phyloP scores from a whole-genome alignment of 768 basidiomycete genomes.

The Serendipita vermifera region DNA sequence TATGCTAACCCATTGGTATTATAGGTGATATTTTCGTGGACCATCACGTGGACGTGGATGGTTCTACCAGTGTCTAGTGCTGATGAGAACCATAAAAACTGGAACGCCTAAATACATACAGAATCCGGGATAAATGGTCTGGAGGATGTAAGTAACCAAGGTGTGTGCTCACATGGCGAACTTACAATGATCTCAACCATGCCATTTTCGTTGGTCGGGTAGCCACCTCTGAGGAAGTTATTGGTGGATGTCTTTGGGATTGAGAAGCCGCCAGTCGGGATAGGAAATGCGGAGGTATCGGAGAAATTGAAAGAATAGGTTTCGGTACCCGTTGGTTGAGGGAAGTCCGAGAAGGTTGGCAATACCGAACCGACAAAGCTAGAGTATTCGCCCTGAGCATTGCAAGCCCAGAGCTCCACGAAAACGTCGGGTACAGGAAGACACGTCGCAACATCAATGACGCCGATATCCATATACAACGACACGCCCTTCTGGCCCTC shows the following conservation, averaged over 20 bases:
- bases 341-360: slow-evolving; percentile 21
- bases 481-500: slow-evolving; percentile 24
- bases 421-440: slow-evolving; percentile 25
- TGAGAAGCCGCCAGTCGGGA: not conserved
- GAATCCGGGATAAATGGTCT: too few relatives aligned
- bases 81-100: too few relatives aligned
- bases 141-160: too few relatives aligned
- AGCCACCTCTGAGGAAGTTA: slow-evolving; percentile 29
- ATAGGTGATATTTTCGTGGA: slow-evolving; percentile 19
- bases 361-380: not conserved
- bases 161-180: too few relatives aligned
- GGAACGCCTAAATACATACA: too few relatives aligned
- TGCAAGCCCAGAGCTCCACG: slow-evolving; percentile 28
- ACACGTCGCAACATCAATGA: slow-evolving; percentile 29
- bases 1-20: not conserved
- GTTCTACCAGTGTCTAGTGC: slow-evolving; percentile 21
- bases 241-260: slow-evolving; percentile 16
- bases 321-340: slow-evolving; percentile 25
- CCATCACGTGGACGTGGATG: slow-evolving; percentile 29
- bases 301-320: too few relatives aligned
- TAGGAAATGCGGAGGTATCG: too few relatives aligned
- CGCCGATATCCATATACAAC: slow-evolving; percentile 27
- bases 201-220: slow-evolving; percentile 24
- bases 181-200: slow-evolving; percentile 23
- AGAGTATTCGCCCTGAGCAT: slow-evolving; percentile 7